Evolutionary conservation across 306 rosid genomes (phyloP), one percentile per base, ranked within the genome.

Genomic region (Comarum palustre): DNA sequence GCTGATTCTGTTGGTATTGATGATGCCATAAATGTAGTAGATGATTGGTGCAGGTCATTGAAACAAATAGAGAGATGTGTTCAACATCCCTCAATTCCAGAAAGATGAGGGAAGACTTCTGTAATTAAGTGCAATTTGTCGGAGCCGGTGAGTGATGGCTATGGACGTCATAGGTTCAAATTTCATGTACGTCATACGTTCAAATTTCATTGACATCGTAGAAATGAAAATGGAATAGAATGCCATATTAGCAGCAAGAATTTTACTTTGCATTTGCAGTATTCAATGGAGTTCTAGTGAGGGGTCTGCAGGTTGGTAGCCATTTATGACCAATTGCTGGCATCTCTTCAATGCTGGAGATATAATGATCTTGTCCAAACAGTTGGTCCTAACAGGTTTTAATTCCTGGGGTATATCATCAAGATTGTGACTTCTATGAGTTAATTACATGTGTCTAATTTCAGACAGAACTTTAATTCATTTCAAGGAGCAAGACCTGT

Each of bases 21-120:
- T 43, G 48, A 73, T 46, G 59, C 70, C 24, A 73, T 73, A 45
- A 61, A 73, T 73, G 48, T 4, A 59, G 68, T n/a, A 9, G 48
- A 47, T 47, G 70, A 16, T 32, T 32, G 77, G 10, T 73, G 77
- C 70, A 61, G 62, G n/a, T n/a, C 27, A 34, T 34, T 46, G 59
- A 14, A 43, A 59, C 32, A 31, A 45, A 15, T 60, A 11, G 34
- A 22, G 1, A 51, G 10, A 9, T 57, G 34, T 24, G 61, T 0
- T 55, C 61, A 24, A 24, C 3, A n/a, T 57, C 63, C 62, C 58
- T 54, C 60, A 24, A 22, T 27, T 54, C 31, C 60, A 2, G 15
- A 24, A 31, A 22, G 31, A 20, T 54, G 29, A 22, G 31, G 60
- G 19, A 19, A 2, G 14, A 54, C 14, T 54, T 54, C 14, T 24